Evolutionary conservation across 164 flowering plant species (phyloP), one percentile per base, ranked within the genome.

Genomic region (Vitis amurensis): DNA sequence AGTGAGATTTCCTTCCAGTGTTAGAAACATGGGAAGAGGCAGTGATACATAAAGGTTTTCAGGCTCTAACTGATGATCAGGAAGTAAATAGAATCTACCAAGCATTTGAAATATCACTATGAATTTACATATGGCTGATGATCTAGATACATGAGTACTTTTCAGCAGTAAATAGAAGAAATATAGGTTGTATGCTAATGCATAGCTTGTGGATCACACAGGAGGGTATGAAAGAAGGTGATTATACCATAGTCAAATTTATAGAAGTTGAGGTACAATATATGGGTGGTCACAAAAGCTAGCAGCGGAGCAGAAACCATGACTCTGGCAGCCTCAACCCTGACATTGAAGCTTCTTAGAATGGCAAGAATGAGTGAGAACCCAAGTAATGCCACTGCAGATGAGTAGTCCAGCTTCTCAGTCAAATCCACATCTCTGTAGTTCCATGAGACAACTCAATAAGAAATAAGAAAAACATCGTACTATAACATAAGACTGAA

Each of bases 281-380:
- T 90, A 65, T 95, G 98, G 57, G 99, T 91, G 13, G 87, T 82
- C 59, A 87, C 84, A 72, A 95, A 91, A 47, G 97, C 98, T 16
- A 89, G 69, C 49, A 95, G 49, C 3, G 99, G 99, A 68, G 99
- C 97, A 60, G 97, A 74, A 64, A 93, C 84, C 97, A 93, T 95
- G 52, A 95, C 97, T 69, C 91, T 85, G 19, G 87, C 74, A 71
- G 98, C 99, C 74, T 95, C 98, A 67, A 62, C 77, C 74, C 80
- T 86, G 72, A 94, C 87, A 73, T 77, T 82, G 68, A 91, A 90
- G 63, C 80, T 66, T 68, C 97, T 73, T 31, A 94, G 66, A 50
- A 91, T 81, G 9, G 97, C 75, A 67, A 91, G 10, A 59, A 91
- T 77, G 61, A 94, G 89, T 12, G 86, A 72, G 74, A 69, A 91